phyloP scores from a whole-genome alignment of 352 stramenopile species.

The Globisporangium echinulatum region DNA sequence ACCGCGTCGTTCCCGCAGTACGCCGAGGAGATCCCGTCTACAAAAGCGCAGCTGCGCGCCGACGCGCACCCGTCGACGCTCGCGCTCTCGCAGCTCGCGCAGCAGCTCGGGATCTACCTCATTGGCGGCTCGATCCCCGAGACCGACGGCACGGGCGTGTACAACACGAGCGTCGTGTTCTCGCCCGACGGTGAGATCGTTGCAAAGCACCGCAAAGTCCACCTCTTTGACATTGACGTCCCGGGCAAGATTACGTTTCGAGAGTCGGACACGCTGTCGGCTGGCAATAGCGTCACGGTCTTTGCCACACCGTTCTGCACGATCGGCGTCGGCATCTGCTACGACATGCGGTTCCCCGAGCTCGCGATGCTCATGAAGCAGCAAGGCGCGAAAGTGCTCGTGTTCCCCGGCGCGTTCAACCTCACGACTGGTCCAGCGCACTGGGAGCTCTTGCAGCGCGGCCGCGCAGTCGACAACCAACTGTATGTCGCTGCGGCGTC shows the following conservation, averaged over 20 bases:
- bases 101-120: slow-evolving; percentile 88
- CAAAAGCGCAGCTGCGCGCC: slow-evolving; percentile 43
- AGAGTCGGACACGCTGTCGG: slow-evolving; percentile 97
- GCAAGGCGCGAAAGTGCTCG: slow-evolving; percentile 81
- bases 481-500: slow-evolving; percentile 96
- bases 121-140: slow-evolving; percentile 98
- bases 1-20: slow-evolving; percentile 97
- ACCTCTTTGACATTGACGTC: slow-evolving; percentile 99
- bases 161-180: slow-evolving; percentile 99
- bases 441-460: slow-evolving; percentile 98
- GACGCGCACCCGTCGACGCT: slow-evolving; percentile 78
- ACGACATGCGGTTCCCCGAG: slow-evolving; percentile 99
- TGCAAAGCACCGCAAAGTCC: slow-evolving; percentile 98
- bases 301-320: slow-evolving; percentile 88
- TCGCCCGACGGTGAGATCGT: slow-evolving; percentile 91
- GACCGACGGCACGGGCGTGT: slow-evolving; percentile 86
- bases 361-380: slow-evolving; percentile 95
- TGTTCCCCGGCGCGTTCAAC: slow-evolving; percentile 86
- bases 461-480: slow-evolving; percentile 92
- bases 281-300: slow-evolving; percentile 84
- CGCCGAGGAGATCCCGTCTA: slow-evolving; percentile 92
- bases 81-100: slow-evolving; percentile 87
- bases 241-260: slow-evolving; percentile 98
- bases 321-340: slow-evolving; percentile 99
- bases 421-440: slow-evolving; percentile 94